Evolutionary conservation across 2,329 filamentous ascomycete genomes (phyloP), one percentile per base, ranked within the genome.

Genomic region (Ascochyta rabiei): DNA sequence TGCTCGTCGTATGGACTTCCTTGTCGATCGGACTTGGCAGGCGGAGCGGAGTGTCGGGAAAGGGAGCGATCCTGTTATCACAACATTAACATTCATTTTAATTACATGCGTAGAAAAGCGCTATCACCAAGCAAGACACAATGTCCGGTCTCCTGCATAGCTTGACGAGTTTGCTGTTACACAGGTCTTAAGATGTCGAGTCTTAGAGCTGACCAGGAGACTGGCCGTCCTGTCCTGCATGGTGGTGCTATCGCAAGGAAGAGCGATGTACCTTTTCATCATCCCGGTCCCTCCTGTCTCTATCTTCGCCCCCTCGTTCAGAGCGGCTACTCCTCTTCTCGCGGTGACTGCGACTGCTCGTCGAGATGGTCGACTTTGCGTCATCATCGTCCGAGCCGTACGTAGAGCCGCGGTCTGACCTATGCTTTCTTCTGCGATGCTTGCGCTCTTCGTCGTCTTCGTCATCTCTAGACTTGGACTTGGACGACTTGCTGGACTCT

Each of bases 391-490:
- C 71, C 34, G 72, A 76, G 43, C 72, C 73, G 50, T 74, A 73
- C 26, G 69, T 66, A 34, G 71, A 75, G 64, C 69, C 76, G 63
- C 49, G 74, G 67, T 66, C 75, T 63, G 63, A 67, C 42, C 69
- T 69, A 60, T 76, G 73, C 57, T 74, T 79, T 64, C 81, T 80
- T 56, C 76, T 79, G 38, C 76, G 77, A 55, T 75, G 78, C 49
- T 78, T 77, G 34, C 71, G 64, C 34, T 79, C 75, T 34, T 73
- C 72, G 42, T 74, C 74, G 16, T 79, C 78, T 18, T 76, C 40
- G 35, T 76, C 74, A 19, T 75, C 71, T 60, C 43, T 65, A 19
- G 63, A 60, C 60, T 52, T 67, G 26, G 64, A 61, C 56, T 69
- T 72, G 23, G 69, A 70, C 33, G 68, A 69, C 51, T 71, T 75